Evolutionary conservation across 2,329 filamentous ascomycete genomes (phyloP).

Genomic region (Berkeleyomyces basicola): DNA sequence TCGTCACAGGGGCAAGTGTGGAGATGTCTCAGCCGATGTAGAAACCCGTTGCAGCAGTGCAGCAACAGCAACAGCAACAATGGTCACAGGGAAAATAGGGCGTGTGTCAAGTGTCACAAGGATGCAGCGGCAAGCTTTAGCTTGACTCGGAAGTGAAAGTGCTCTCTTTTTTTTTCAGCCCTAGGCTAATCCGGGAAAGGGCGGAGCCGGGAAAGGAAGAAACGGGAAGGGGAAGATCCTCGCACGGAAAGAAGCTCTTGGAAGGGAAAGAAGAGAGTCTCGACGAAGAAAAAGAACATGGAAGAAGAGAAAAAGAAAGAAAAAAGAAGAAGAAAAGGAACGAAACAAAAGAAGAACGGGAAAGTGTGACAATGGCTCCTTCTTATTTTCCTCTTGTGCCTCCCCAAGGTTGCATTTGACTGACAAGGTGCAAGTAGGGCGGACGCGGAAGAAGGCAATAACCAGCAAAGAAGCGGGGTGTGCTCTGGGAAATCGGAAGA

Average conservation of each 20-base stretch:
- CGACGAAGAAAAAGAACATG: background rate
- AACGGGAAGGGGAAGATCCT: background rate
- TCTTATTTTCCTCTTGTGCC: background rate
- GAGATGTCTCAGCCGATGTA: too few relatives aligned
- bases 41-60: too few relatives aligned
- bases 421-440: background rate
- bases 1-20: background rate
- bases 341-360: background rate
- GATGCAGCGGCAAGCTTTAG: too few relatives aligned
- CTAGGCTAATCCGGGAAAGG: background rate
- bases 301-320: background rate
- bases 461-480: background rate
- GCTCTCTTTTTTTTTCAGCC: too few relatives aligned
- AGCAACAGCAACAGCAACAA: too few relatives aligned
- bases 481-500: too few relatives aligned
- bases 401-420: background rate
- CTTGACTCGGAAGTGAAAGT: too few relatives aligned
- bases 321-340: background rate
- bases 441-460: background rate
- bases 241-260: background rate
- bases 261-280: background rate
- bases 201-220: background rate
- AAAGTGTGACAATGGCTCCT: background rate
- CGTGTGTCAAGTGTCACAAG: too few relatives aligned
- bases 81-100: too few relatives aligned